Evolutionary conservation across 2,329 filamentous ascomycete species (phyloP), one percentile per base, ranked within the genome.

Genomic region (Sclerotinia sclerotiorum): DNA sequence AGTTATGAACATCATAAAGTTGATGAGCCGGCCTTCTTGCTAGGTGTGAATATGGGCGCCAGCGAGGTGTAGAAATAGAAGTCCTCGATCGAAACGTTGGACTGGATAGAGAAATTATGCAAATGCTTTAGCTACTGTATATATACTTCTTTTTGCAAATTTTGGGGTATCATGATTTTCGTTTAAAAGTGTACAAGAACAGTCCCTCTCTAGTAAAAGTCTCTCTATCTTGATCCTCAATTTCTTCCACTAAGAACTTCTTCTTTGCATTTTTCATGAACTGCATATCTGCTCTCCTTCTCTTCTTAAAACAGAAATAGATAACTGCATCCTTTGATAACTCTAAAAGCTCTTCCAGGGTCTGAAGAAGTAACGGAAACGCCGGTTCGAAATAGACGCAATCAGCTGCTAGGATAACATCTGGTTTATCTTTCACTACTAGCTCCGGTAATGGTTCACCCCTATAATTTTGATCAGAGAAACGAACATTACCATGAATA

Each of bases 301-400:
- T 85, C 81, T 93, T 94, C 84, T 97, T 98, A 84, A 96, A 97
- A 82, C 94, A 97, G 80, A 99, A 98, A 79, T 88, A 90, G 58
- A 90, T 78, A 13, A 84, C 81, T 15, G 86, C 85, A 55, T 82
- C 79, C 29, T 90, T 90, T 78, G 90, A 93, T 55, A 93, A 84
- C 21, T 86, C 85, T 72, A 97, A 83, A 60, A 97, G 83, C 71
- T 91, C 88, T 69, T 86, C 82, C 72, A 98, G 81, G 7, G 94
- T 98, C 71, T 88, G 82, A 76, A 95, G 85, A 58, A 99, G 84
- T 46, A 97, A 83, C 42, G 94, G 94, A 77, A 98, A 98, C 1
- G 95, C 92, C 3, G 94, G 93, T 79, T 98, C 95, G 79, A 97
- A 97, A 82, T 98, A 99, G 61, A 97, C 93, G 80, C 94, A 98